Evolutionary conservation across 106 monocot species (phyloP), one percentile per base, ranked within the genome.

Genomic region (Acorus calamus): DNA sequence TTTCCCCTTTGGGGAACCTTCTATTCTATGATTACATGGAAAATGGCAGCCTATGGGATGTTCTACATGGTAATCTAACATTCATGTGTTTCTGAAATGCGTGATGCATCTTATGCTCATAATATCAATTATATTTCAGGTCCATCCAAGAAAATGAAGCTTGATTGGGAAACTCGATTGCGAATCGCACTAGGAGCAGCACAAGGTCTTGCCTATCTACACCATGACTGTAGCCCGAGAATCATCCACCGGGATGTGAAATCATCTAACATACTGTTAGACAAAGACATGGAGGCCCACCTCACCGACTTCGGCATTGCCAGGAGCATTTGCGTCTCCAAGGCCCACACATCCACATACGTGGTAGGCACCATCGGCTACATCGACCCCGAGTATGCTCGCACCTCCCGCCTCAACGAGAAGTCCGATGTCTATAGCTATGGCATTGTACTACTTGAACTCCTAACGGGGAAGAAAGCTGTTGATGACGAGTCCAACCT

Each of bases 231-330:
- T 42, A 14, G 8, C 57, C 57, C 57, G 3, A 5, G 57, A 4
- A 57, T 57, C 57, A 57, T 57, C 12, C 57, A 57, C 28, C 12
- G 57, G 3, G 57, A 57, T 14, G 11, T 57, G 6, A 57, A 57
- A 8, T 57, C 14, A 5, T 57, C 57, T 3, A 57, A 57, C 57
- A 57, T 57, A 3, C 8, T 57, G 57, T 14, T 57, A 2, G 57
- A 57, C 8, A 8, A 57, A 4, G 8, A 57, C 57, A 3, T 57
- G 4, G 57, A 57, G 4, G 57, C 57, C 3, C 57, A 57, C 11
- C 9, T 57, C 4, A 5, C 57, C 3, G 54, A 57, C 42, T 57
- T 57, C 8, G 57, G 57, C 2, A 57, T 57, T 14, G 57, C 57
- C 14, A 57, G 8, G 8, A 5, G 57, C 4, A 14, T 57, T 42